These are phyloP conservation scores for Paramecium tetraurelia DNA, from an alignment of 73 alveolate genomes.

Conservation along the genomic window DNA sequence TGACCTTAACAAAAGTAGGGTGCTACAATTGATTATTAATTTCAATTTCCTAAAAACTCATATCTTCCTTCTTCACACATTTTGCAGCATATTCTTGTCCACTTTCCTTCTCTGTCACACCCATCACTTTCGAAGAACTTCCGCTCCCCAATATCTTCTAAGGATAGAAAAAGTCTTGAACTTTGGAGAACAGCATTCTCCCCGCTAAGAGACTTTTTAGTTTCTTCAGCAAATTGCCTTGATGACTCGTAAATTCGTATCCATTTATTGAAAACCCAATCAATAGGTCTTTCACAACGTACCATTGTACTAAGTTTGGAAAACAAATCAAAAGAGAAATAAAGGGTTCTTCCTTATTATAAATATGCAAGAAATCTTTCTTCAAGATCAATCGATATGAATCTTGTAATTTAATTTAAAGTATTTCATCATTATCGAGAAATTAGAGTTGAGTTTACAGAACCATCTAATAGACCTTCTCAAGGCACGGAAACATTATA, in stretches of 20 bases:
- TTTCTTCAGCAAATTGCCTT: neutral
- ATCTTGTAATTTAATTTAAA: neutral
- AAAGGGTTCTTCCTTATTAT: conserved; percentile 11
- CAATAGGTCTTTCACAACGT: neutral
- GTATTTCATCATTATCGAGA: neutral
- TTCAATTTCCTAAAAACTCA: neutral
- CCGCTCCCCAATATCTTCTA: neutral
- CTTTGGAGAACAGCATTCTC: neutral
- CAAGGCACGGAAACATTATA: neutral
- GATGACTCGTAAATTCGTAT: neutral
- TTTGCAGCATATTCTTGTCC: conserved; percentile 41
- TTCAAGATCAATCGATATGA: neutral
- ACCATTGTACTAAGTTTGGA: neutral
- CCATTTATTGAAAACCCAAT: neutral
- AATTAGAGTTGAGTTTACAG: neutral
- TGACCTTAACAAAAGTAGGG: conserved; percentile 1
- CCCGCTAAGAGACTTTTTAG: neutral
- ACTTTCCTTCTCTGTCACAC: neutral
- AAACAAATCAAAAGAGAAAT: neutral
- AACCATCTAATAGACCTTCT: neutral
- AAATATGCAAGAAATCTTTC: neutral
- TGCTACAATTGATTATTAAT: conserved; percentile 17
- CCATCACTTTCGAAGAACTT: conserved; percentile 4
- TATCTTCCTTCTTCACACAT: conserved; percentile 34
- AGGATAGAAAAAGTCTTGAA: neutral